Evolutionary conservation across 345 rosid genomes (phyloP), one percentile per base, ranked within the genome.

Genomic region (Viola odorata): DNA sequence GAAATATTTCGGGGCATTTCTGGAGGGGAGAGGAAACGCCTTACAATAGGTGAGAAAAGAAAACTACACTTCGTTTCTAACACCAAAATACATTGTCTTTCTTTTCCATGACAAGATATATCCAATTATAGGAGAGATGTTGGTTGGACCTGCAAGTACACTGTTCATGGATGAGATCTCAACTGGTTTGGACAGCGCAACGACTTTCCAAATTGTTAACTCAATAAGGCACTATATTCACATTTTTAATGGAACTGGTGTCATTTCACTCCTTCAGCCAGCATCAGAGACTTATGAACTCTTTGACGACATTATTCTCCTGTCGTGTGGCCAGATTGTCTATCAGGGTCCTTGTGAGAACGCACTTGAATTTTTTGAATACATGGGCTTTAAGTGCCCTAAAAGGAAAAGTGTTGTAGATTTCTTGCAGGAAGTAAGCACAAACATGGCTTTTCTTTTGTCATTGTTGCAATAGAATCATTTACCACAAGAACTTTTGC

Each of bases 21-120:
- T 23, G 96, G 96, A 15, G 94, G 96, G 5, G 86, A 89, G 69
- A 84, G 73, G 80, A 89, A 86, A 59, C 87, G 96, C 60, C 80
- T 86, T 12, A 89, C 96, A 13, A 82, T 88, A 37, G 94, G 91
- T 82, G 72, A 51, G 40, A 37, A 13, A 0, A 7, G 17, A 13
- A 57, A 11, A 36, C 41, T 57, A 14, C n/a, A 13, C 39, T 5
- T 40, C 41, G 32, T 14, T 16, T 50, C 45, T 37, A 14, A 56
- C n/a, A 56, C 41, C 41, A 12, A 0, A 11, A 41, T 7, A 9
- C 8, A 1, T 4, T 47, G 50, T 12, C 12, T 47, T 47, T 4
- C 13, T 47, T 10, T 5, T 0, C 11, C 13, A n/a, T 47, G 13
- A 4, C 5, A 47, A 9, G 13, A 47, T 47, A 5, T 47, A 47